Percentiles rank a stretch among this genome's conserved stretches.
phyloP scores from a whole-genome alignment of 805 yeast genomes.

The Candida manassasensis region DNA sequence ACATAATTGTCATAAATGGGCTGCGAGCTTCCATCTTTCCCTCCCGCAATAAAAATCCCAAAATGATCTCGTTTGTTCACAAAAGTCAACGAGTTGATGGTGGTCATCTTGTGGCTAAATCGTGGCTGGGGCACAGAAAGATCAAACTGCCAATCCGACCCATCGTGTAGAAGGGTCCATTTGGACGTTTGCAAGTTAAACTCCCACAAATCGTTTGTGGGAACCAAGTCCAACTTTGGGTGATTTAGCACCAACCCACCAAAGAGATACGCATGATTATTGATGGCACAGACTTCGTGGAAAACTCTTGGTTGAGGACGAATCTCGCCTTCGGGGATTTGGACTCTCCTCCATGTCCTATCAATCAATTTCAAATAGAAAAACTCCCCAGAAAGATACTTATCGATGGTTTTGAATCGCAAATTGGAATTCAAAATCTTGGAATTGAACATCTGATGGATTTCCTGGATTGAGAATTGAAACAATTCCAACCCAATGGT shows the following conservation, averaged over 20 bases:
- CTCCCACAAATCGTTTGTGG: conserved; percentile 67
- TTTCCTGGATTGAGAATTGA: conserved; percentile 33
- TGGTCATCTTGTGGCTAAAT: conserved; percentile 49
- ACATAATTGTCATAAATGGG: conserved; percentile 31
- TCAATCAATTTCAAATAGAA: conserved; percentile 58
- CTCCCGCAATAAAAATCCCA: conserved; percentile 54
- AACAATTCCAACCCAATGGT: conserved; percentile 50
- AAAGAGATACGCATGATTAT: conserved; percentile 49
- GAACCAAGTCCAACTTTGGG: conserved; percentile 23
- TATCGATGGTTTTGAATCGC: conserved; percentile 20
- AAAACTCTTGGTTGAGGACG: conserved; percentile 48
- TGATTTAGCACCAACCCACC: conserved; percentile 52
- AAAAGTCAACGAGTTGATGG: conserved; percentile 33
- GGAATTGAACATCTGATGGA: conserved; percentile 35
- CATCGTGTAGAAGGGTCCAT: conserved; percentile 52
- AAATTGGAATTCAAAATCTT: conserved; percentile 20
- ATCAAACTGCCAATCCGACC: conserved; percentile 16
- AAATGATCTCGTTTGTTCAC: conserved; percentile 36
- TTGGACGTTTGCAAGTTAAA: conserved; percentile 47
- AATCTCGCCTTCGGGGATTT: conserved; percentile 10
- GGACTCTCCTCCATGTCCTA: conserved; percentile 50
- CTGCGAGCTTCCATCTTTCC: conserved; percentile 35
- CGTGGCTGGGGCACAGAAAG: conserved; percentile 33
- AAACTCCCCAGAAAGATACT: conserved; percentile 57
- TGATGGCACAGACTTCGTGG: conserved; percentile 52